Evolutionary conservation across 2,329 filamentous ascomycete genomes (phyloP).

Genomic region (Cadophora sp.): DNA sequence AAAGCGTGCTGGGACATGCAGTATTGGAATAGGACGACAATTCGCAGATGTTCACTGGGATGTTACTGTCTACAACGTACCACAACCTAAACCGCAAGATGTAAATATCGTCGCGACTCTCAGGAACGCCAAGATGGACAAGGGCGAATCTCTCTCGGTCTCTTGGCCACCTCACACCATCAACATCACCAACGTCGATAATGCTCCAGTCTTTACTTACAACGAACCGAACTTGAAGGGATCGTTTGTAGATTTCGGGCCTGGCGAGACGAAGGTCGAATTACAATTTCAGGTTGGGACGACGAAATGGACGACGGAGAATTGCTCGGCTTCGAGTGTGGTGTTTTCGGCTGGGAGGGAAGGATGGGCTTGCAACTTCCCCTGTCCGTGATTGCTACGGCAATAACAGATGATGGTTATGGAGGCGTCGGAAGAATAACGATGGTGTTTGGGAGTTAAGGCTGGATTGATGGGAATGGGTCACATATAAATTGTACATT

Average conservation of each 20-base stretch:
- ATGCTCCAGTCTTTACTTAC: slow-evolving; percentile 30
- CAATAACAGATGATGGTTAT: not conserved
- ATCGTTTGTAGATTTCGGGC: slow-evolving; percentile 15
- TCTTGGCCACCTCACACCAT: slow-evolving; percentile 17
- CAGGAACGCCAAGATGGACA: slow-evolving; percentile 27
- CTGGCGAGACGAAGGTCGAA: slow-evolving; percentile 29
- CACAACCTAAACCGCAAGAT: slow-evolving; percentile 28
- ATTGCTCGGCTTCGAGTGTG: slow-evolving; percentile 31
- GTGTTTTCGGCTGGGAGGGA: slow-evolving; percentile 28
- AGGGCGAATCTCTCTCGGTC: slow-evolving; percentile 28
- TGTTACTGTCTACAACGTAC: slow-evolving; percentile 30
- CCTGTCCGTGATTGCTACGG: slow-evolving; percentile 16
- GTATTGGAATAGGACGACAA: slow-evolving; percentile 27
- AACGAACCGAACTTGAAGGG: slow-evolving; percentile 25
- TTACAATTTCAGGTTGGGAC: slow-evolving; percentile 23
- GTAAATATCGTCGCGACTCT: slow-evolving; percentile 28
- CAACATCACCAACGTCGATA: slow-evolving; percentile 35
- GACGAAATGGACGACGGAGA: slow-evolving; percentile 26
- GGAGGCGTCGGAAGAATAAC: slow-evolving; percentile 5
- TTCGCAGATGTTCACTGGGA: slow-evolving; percentile 27
- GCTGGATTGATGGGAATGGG: not conserved
- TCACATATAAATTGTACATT: not conserved
- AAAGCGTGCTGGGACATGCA: slow-evolving; percentile 25
- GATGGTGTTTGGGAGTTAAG: slow-evolving; percentile 2
- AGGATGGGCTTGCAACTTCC: slow-evolving; percentile 31